phyloP scores from a whole-genome alignment of 768 basidiomycete genomes.

The Mycena chlorophos region DNA sequence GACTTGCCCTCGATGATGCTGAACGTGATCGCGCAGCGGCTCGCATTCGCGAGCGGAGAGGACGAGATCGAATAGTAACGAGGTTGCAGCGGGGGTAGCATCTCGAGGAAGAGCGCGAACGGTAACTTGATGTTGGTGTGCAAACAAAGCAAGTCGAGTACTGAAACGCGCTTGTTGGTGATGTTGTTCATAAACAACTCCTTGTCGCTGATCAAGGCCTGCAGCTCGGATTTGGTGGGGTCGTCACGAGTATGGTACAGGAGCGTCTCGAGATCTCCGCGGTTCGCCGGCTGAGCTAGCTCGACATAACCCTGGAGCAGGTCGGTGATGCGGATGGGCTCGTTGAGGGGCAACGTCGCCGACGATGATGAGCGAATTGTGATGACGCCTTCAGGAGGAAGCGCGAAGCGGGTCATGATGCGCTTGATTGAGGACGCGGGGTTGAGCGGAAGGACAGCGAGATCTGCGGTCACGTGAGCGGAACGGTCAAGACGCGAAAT shows the following conservation, averaged over 20 bases:
- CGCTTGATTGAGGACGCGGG: not conserved
- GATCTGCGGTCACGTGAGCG: not conserved
- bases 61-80: constrained; percentile 53
- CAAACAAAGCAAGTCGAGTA: constrained; percentile 43
- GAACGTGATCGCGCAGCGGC: constrained; percentile 42
- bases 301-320: constrained; percentile 47
- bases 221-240: constrained; percentile 26
- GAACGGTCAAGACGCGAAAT: not conserved
- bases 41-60: constrained; percentile 45
- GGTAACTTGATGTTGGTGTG: constrained; percentile 34
- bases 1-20: constrained; percentile 40
- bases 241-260: constrained; percentile 25
- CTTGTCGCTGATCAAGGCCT: constrained; percentile 22
- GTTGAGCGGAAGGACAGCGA: not conserved
- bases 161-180: constrained; percentile 34
- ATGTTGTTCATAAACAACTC: constrained; percentile 34
- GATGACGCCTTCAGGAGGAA: constrained; percentile 14
- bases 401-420: not conserved
- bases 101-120: constrained; percentile 36
- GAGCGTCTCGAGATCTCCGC: constrained; percentile 38
- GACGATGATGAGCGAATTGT: constrained; percentile 30
- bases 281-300: constrained; percentile 46
- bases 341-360: constrained; percentile 39
- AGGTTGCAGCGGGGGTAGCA: constrained; percentile 46
- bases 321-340: constrained; percentile 35